These are phyloP conservation scores for Neopestalotiopsis clavispora DNA, from an alignment of 2,329 filamentous ascomycete genomes.

Conservation along the genomic window DNA sequence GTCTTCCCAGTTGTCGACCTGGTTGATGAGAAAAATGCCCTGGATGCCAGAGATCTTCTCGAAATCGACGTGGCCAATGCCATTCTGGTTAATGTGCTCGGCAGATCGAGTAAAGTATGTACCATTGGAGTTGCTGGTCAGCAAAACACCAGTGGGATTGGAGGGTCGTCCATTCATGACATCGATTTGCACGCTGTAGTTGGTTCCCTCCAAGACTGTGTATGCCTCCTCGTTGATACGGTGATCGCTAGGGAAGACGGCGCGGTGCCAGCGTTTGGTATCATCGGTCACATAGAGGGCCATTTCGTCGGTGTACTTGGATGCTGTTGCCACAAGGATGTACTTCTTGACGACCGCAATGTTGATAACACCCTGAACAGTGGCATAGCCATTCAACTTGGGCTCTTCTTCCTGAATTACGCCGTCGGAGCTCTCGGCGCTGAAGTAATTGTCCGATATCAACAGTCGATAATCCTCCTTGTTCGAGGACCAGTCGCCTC, in stretches of 20 bases:
- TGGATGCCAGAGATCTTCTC: constrained; percentile 93
- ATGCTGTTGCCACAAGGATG: constrained; percentile 81
- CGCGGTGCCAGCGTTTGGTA: constrained; percentile 84
- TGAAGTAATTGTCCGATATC: constrained; percentile 84
- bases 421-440: constrained; percentile 49
- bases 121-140: constrained; percentile 96
- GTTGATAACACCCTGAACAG: constrained; percentile 80
- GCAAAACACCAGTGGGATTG: constrained; percentile 82
- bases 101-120: constrained; percentile 94
- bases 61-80: constrained; percentile 82
- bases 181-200: constrained; percentile 97
- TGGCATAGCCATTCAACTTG: constrained; percentile 73
- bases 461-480: constrained; percentile 78
- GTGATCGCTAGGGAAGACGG: constrained; percentile 84
- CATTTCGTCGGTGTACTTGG: constrained; percentile 84
- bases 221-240: constrained; percentile 84
- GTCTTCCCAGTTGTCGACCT: constrained; percentile 83
- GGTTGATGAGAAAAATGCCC: constrained; percentile 89
- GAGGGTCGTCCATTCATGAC: constrained; percentile 74
- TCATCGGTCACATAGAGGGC: constrained; percentile 89
- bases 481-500: constrained; percentile 72
- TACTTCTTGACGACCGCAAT: constrained; percentile 86
- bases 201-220: constrained; percentile 92
- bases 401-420: constrained; percentile 72
- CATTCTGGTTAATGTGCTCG: constrained; percentile 88